A percentile compares a stretch with the other conserved stretches of the same genome.
These are phyloP conservation scores for Ascocoryne sarcoides DNA, from an alignment of 2,329 filamentous ascomycete species.

Conservation along the genomic window DNA sequence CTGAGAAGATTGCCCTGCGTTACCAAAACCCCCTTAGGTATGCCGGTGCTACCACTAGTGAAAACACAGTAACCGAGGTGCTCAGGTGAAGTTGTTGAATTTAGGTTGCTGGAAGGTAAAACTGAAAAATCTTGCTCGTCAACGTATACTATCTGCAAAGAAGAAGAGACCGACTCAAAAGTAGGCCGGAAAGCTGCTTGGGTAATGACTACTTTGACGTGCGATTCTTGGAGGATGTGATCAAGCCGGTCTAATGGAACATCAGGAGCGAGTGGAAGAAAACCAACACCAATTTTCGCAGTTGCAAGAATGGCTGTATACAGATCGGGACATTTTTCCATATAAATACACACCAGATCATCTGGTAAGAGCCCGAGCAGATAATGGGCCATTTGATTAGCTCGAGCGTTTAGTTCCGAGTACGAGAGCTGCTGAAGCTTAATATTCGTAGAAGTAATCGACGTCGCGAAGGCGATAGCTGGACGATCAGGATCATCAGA, in stretches of 20 bases:
- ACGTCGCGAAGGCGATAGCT: constrained; percentile 56
- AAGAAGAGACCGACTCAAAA: constrained; percentile 10
- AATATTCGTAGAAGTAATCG: constrained; percentile 32
- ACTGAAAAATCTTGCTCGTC: constrained; percentile 22
- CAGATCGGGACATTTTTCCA: constrained; percentile 66
- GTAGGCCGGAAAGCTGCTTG: constrained; percentile 23
- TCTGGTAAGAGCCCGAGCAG: constrained; percentile 40
- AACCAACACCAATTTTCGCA: constrained; percentile 67
- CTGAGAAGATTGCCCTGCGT: constrained; percentile 68
- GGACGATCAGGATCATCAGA: constrained; percentile 38
- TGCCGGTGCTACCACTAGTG: constrained; percentile 71
- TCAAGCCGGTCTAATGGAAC: constrained; percentile 53
- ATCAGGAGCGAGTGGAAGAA: constrained; percentile 70
- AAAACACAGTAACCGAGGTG: constrained; percentile 67
- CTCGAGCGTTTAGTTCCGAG: constrained; percentile 48
- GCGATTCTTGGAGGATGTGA: constrained; percentile 54
- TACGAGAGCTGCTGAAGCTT: constrained; percentile 49
- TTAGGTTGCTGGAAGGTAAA: constrained; percentile 15
- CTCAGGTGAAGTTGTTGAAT: constrained; percentile 9
- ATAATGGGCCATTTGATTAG: constrained; percentile 54
- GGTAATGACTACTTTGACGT: constrained; percentile 39
- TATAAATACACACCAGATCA: constrained; percentile 60
- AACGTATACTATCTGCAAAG: constrained; percentile 21
- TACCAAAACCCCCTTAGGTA: constrained; percentile 71
- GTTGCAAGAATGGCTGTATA: constrained; percentile 69